Base-by-base conservation (phyloP, 2,329 filamentous ascomycete species). In the Anisogramma anomala region DNA sequence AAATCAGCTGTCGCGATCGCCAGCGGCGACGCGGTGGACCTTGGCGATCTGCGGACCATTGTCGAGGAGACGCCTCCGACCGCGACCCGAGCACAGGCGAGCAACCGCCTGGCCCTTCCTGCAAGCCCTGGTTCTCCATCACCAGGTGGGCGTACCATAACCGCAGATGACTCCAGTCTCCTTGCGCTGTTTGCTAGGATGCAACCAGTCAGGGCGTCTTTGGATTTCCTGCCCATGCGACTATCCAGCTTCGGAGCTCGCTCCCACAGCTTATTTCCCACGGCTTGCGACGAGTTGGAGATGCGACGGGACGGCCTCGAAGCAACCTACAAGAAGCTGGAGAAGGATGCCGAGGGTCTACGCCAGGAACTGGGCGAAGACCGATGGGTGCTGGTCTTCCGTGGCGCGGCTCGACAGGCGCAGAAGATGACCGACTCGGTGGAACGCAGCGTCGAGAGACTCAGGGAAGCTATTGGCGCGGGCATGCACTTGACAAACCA, bases 361-460 rank as follows among this genome's bases (percentile, higher is more conserved):
- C 75, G 88, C 48, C 83, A 87, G 57, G 91, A 98, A 58, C 68
- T 98, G 3, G 87, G 87, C 20, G 91, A 98, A 58, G 91, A 98
- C 56, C 80, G 87, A 42, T 98, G 91, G 91, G 80, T 98, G 32
- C 72, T 93, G 39, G 88, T 96, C 26, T 98, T 98, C 65, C 78
- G 89, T 42, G 89, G 91, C 49, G 91, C 91, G 13, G 88, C 87
- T 11, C 74, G 82, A 43, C 87, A 95, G 61, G 89, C 91, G 4
- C 78, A 91, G 51, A 94, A 94, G 65, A 94, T 98, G 87, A 89
- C 86, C 56, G 86, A 94, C 51, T 95, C 88, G 3, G 85, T 96
- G 17, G 84, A 93, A 56, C 75, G 89, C 49, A 94, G 87, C 56
- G 77, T 93, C 44, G 63, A 69, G 34, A 94, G 94, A 61, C 69